Evolutionary conservation across 169 alveolate species (phyloP).

Genomic region (Miamiensis avidus): DNA sequence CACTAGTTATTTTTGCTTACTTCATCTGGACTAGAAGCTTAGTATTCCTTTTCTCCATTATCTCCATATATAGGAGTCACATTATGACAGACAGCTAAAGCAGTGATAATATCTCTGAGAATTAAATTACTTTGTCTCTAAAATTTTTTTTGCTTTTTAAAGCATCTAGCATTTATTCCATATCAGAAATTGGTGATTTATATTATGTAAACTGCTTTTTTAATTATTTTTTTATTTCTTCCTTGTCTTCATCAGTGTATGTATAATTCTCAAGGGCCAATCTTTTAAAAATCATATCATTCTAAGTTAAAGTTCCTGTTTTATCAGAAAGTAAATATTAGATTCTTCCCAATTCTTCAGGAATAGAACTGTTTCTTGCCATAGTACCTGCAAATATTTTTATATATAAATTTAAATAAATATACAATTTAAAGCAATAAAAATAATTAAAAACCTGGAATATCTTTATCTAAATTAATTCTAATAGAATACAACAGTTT

Average conservation of each 20-base stretch:
- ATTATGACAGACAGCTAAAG: conserved; percentile 73
- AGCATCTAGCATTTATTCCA: too few species aligned
- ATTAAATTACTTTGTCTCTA: conserved; percentile 63
- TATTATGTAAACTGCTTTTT: background rate
- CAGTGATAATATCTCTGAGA: conserved; percentile 68
- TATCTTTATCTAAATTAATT: conserved; percentile 89
- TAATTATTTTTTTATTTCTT: too few species aligned
- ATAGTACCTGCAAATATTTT: conserved; percentile 28
- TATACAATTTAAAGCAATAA: background rate
- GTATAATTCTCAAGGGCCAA: conserved; percentile 62
- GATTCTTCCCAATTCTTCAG: conserved; percentile 67
- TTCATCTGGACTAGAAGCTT: conserved; percentile 83
- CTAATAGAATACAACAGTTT: conserved; percentile 90
- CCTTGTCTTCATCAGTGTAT: conserved; percentile 1
- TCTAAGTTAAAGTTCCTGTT: conserved; percentile 67
- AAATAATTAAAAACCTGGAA: conserved; percentile 18
- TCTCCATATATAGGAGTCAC: conserved; percentile 78
- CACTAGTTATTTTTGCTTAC: background rate
- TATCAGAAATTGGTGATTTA: background rate
- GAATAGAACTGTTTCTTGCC: conserved; percentile 53
- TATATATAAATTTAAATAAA: too few species aligned
- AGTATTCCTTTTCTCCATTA: conserved; percentile 80
- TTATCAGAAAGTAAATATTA: conserved; percentile 62
- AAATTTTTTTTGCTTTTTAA: too few species aligned
- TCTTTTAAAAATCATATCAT: conserved; percentile 73